Conservation (phyloP, 768 basidiomycete genomes). For the Mycena sanguinolenta region DNA sequence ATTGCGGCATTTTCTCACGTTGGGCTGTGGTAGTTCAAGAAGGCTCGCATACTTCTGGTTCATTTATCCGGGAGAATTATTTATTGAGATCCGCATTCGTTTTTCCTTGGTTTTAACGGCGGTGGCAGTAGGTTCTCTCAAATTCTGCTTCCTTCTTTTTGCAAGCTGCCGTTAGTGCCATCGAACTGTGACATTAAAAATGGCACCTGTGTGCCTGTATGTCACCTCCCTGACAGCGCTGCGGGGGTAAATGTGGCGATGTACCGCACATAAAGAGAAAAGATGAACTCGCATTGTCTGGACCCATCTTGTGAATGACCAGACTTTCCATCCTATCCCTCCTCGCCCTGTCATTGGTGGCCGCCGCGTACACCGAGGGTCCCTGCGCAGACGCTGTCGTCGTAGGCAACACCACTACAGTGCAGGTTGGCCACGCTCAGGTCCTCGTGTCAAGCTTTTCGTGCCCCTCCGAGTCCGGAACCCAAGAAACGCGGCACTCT, state of each 20-base stretch:
- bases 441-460: conserved; percentile 14
- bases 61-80: too few species aligned
- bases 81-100: too few species aligned
- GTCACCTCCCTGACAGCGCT: background rate
- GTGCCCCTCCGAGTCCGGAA: background rate
- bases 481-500: background rate
- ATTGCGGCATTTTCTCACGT: too few species aligned
- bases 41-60: too few species aligned
- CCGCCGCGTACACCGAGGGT: background rate
- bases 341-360: conserved; percentile 4
- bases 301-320: too few species aligned
- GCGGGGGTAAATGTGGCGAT: too few species aligned
- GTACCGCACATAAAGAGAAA: background rate
- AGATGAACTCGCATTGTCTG: background rate
- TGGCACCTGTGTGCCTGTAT: background rate
- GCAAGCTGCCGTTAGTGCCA: too few species aligned
- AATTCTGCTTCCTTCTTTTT: too few species aligned
- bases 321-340: background rate
- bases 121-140: too few species aligned
- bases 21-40: too few species aligned
- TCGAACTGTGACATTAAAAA: background rate
- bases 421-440: conserved; percentile 9
- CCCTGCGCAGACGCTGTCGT: background rate
- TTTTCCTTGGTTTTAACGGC: too few species aligned
- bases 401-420: background rate